Conservation (phyloP, 2,329 filamentous ascomycete species). For the Penicillium sp. region DNA sequence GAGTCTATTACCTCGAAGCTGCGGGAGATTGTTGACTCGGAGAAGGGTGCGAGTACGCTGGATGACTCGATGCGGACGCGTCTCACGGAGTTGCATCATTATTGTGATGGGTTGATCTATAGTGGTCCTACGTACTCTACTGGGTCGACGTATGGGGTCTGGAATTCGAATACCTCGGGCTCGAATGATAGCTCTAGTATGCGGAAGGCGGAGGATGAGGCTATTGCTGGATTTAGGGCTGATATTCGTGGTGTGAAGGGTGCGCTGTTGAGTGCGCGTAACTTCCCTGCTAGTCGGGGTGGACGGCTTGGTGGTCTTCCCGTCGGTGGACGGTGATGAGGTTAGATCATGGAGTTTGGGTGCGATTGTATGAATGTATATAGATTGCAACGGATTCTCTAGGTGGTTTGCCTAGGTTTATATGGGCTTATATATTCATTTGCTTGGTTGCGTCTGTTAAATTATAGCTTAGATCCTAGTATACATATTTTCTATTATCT, state of each 20-base stretch:
- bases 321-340: conserved; percentile 13
- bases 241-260: conserved; percentile 65
- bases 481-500: background rate
- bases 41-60: conserved; percentile 35
- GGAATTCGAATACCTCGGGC: conserved; percentile 20
- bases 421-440: background rate
- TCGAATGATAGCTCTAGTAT: conserved; percentile 20
- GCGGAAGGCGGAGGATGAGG: conserved; percentile 52
- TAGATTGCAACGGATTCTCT: background rate
- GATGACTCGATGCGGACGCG: conserved; percentile 35
- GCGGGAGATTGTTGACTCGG: conserved; percentile 44
- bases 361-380: background rate
- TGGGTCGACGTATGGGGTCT: conserved; percentile 34
- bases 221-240: conserved; percentile 56
- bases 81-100: conserved; percentile 50
- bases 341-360: background rate
- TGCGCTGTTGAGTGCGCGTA: conserved; percentile 60
- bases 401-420: background rate
- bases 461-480: background rate
- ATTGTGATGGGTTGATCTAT: conserved; percentile 51
- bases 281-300: conserved; percentile 51
- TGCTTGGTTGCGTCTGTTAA: background rate
- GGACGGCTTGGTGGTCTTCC: conserved; percentile 24
- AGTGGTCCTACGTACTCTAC: conserved; percentile 30
- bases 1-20: conserved; percentile 53